Base-by-base conservation (phyloP, 129 eudicot genomes). In the Saposhnikovia divaricata region DNA sequence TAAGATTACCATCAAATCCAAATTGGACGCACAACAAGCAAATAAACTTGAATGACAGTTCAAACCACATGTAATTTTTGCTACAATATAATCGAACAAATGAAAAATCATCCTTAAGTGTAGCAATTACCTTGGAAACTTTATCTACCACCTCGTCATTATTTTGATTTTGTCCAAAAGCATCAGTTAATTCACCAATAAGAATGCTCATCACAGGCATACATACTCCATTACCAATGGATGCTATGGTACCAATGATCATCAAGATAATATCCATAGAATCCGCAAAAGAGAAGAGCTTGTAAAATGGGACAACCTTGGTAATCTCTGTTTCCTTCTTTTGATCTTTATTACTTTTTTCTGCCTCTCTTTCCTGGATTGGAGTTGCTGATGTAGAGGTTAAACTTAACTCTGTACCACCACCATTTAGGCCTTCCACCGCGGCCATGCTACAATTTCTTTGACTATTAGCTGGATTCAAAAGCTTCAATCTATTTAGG, bases 121-220 rank as follows among this genome's bases (percentile, higher is more conserved):
- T 77, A 11, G 34, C 72, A n/a, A 6, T 78, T 69, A 88, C 92
- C 89, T 84, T 70, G 44, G 88, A 82, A 69, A 88, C 86, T 46
- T 50, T 50, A 65, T 74, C 85, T 13, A 86, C 68, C 16, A 88
- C 69, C 47, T 80, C 55, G 1, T 77, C 50, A 61, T 65, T 80
- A 43, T 84, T 75, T 73, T 83, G 89, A 57, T 75, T 82, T 5
- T 44, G 53, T n/a, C 90, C 90, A 27, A 89, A 87, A 81, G 89
- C 79, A 83, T 89, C 84, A 80, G 81, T 73, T 4, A 89, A 31
- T 13, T 87, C 81, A n/a, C 93, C 93, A 14, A 87, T 34, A 44
- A 89, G 77, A 38, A 89, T 53, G 14, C 85, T 77, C 93, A 89
- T 89, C 21, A 89, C 19, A 47, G 93, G 90, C 81, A 78, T 74